Base-by-base conservation (phyloP, 2,329 filamentous ascomycete genomes). In the Coniochaeta prunicola region DNA sequence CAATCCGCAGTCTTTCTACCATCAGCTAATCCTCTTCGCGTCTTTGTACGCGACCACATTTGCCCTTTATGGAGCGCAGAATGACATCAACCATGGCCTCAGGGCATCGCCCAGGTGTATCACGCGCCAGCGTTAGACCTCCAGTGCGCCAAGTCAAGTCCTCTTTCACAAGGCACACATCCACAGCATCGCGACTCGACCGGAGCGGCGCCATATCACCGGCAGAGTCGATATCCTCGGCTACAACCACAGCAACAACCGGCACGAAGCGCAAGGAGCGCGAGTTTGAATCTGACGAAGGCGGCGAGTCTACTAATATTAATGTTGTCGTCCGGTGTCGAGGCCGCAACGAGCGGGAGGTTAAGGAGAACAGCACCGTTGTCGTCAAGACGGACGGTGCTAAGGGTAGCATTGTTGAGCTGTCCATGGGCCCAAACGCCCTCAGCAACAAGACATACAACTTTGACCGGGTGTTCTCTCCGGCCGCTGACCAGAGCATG, bases 381-480 rank as follows among this genome's bases (percentile, higher is more conserved):
- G 92, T 97, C 1, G 86, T 99, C 10, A 86, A 83, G 26, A 93
- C 92, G 3, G 90, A 94, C 65, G 92, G 91, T n/a, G 86, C 91
- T 61, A 93, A 90, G 74, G 92, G 92, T 50, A 91, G 89, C 68
- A 83, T 81, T 40, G 85, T 99, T 28, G 89, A 96, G 64, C 75
- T 99, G 54, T 92, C 88, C 3, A 96, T 97, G 91, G 94, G 93
- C 1, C 88, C 92, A 0, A 96, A 88, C 73, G 90, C 94, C 34
- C 76, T 97, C 59, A 96, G 88, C 78, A 96, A 99, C 76, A 97
- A 97, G 76, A 90, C 91, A 0, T 99, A 99, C 71, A 87, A 89
- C 64, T 99, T 99, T 71, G 94, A 99, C 74, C 94, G 93, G 70
- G 94, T 97, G 64, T 99, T 96, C 69, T 97, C 94, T 1, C 90